These are phyloP conservation scores for Neopestalotiopsis sp. DNA, from an alignment of 2,329 filamentous ascomycete species.

Conservation along the genomic window DNA sequence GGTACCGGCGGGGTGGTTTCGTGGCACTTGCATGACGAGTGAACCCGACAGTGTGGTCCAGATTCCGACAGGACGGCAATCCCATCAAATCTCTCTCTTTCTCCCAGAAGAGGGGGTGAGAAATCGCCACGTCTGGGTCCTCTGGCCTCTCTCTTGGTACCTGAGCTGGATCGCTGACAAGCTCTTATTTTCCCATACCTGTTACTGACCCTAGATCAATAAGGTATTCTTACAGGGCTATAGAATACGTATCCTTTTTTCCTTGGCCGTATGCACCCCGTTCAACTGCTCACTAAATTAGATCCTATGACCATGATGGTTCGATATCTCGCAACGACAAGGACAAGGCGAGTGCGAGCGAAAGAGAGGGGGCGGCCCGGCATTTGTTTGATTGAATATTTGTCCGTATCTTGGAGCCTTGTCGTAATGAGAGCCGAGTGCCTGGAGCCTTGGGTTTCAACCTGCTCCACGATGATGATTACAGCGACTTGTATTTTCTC, in stretches of 20 bases:
- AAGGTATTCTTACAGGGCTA: no score
- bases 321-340: not conserved
- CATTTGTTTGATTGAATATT: not conserved
- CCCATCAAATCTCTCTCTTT: not conserved
- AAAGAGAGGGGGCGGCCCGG: not conserved
- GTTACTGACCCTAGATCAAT: no score
- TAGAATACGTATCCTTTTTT: no score
- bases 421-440: not conserved
- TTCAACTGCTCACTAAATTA: not conserved
- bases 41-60: slow-evolving; percentile 6
- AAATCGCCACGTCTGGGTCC: not conserved
- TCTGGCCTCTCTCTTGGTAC: not conserved
- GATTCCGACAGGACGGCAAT: slow-evolving; percentile 7
- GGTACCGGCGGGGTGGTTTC: slow-evolving; percentile 8
- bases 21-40: slow-evolving; percentile 10
- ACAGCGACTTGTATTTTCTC: not conserved
- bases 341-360: not conserved
- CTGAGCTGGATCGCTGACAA: not conserved
- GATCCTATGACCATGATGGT: not conserved
- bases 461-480: not conserved
- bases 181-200: no score
- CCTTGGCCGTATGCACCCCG: not conserved
- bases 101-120: not conserved
- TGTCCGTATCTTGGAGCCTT: not conserved
- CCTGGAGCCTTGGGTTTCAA: not conserved